These are phyloP conservation scores for Candida pseudoviswanathii DNA, from an alignment of 1,139 yeast genomes.

Conservation along the genomic window DNA sequence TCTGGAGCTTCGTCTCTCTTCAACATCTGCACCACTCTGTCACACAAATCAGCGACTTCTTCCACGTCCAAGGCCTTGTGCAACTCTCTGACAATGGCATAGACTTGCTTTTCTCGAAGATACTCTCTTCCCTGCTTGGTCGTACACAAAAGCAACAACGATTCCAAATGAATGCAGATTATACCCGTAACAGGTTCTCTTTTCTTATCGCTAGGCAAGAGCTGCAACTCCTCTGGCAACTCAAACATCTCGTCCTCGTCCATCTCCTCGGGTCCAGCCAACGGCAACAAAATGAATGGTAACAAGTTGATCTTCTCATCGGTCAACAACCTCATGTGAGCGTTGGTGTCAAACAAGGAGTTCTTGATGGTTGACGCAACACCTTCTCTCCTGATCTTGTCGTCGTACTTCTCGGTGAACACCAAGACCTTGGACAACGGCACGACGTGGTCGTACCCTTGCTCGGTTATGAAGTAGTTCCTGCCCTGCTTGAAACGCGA, in stretches of 20 bases:
- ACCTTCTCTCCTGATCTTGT: constrained; percentile 84
- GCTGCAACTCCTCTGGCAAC: constrained; percentile 86
- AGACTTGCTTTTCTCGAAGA: constrained; percentile 76
- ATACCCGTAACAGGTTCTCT: constrained; percentile 75
- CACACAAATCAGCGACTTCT: constrained; percentile 67
- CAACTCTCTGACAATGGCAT: constrained; percentile 80
- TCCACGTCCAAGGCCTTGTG: constrained; percentile 72
- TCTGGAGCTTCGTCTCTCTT: constrained; percentile 83
- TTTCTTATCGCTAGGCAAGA: constrained; percentile 71
- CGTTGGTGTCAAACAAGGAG: constrained; percentile 75
- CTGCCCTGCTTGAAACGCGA: constrained; percentile 76
- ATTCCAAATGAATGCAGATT: constrained; percentile 72
- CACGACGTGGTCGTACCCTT: constrained; percentile 72
- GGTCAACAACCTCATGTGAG: constrained; percentile 60
- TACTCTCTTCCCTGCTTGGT: constrained; percentile 71
- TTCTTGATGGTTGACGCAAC: constrained; percentile 93
- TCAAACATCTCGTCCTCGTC: constrained; percentile 83
- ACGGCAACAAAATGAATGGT: constrained; percentile 80
- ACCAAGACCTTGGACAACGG: constrained; percentile 81
- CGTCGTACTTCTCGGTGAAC: constrained; percentile 79
- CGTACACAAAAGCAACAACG: constrained; percentile 74
- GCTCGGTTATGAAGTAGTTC: constrained; percentile 70
- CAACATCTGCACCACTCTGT: constrained; percentile 78
- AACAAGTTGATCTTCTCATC: constrained; percentile 71
- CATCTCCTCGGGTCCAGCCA: constrained; percentile 81